These are phyloP conservation scores for Trypanosoma avium DNA, from an alignment of 208 protist species.

Conservation along the genomic window DNA sequence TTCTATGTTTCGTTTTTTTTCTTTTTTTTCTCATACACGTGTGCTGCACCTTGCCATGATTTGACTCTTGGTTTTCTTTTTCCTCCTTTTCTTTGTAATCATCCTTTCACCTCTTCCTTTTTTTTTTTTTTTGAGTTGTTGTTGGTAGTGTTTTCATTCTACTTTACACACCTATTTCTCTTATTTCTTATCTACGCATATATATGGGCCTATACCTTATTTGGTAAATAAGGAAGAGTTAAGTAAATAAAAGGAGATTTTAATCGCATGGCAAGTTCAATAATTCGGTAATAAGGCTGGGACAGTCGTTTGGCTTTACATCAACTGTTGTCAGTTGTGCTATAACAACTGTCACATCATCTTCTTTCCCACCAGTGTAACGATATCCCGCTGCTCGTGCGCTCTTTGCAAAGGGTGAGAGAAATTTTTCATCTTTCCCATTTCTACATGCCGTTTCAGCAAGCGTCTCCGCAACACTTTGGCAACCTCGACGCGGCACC, in stretches of 20 bases:
- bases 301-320: conserved; percentile 30
- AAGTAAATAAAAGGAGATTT: neutral
- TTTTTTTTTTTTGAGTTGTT: neutral
- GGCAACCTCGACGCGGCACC: conserved; percentile 46
- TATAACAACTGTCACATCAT: conserved; percentile 84
- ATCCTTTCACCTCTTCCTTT: neutral
- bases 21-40: too few species aligned
- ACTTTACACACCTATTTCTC: too few species aligned
- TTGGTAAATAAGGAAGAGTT: neutral
- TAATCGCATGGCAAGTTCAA: conserved; percentile 13
- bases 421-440: conserved; percentile 45
- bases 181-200: too few species aligned
- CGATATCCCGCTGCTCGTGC: conserved; percentile 55
- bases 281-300: conserved; percentile 59
- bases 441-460: conserved; percentile 55
- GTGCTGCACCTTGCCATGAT: too few species aligned
- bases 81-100: neutral
- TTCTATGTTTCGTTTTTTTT: neutral
- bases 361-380: conserved; percentile 80
- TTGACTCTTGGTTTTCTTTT: neutral
- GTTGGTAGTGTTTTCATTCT: neutral
- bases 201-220: too few species aligned
- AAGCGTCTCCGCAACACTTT: conserved; percentile 59
- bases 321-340: conserved; percentile 54
- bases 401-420: conserved; percentile 81